Conservation (phyloP, 305 asterid species). For the Fraxinus dipetala region DNA sequence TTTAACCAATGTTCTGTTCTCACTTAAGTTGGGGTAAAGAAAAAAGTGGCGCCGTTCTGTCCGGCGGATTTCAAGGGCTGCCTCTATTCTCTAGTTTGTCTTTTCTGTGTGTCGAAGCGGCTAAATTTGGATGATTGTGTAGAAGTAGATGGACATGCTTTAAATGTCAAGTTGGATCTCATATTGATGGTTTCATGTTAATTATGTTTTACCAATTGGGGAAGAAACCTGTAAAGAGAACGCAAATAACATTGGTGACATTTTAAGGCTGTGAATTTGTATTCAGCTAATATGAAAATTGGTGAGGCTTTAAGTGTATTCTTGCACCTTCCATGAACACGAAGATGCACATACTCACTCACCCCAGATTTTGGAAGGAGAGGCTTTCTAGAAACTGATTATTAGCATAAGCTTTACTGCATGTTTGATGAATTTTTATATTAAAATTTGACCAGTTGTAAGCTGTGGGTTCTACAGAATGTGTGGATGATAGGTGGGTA, state of each 20-base stretch:
- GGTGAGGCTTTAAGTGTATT: background rate
- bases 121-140: background rate
- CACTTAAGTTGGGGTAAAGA: slow-evolving; percentile 1
- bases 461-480: background rate
- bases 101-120: background rate
- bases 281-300: background rate
- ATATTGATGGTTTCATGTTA: background rate
- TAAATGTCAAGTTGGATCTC: background rate
- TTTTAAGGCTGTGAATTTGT: slow-evolving; percentile 5
- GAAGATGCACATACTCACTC: background rate
- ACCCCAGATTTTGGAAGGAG: background rate
- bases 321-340: background rate
- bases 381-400: background rate
- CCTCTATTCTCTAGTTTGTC: background rate
- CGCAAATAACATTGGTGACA: background rate
- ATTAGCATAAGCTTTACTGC: background rate
- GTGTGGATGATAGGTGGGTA: background rate
- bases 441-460: background rate
- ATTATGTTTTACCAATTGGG: background rate
- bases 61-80: background rate
- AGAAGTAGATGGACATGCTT: background rate
- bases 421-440: background rate
- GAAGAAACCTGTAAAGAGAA: background rate
- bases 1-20: background rate
- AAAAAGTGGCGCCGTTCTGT: slow-evolving; percentile 6